phyloP scores from a whole-genome alignment of 2,329 filamentous ascomycete species.

The Aspergillus quadrilineatus region DNA sequence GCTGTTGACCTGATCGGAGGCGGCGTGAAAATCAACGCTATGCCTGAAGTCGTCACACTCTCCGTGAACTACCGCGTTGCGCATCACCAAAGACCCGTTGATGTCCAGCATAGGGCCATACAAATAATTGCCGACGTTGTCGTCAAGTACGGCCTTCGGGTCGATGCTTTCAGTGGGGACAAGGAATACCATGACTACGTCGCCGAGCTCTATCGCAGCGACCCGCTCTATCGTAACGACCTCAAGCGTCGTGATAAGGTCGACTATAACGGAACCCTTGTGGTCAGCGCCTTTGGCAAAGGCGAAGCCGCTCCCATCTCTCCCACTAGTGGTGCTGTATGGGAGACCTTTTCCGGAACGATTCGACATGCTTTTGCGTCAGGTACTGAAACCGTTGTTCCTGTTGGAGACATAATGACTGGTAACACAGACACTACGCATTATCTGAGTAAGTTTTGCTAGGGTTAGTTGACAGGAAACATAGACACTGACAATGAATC shows the following conservation, averaged over 20 bases:
- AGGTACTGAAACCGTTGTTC: neutral
- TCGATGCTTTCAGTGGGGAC: neutral
- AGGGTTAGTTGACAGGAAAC: too few relatives aligned
- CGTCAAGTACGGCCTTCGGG: neutral
- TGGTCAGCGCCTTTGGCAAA: neutral
- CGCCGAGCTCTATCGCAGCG: neutral
- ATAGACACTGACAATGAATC: neutral
- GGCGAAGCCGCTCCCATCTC: neutral
- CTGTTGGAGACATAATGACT: slow-evolving; percentile 1
- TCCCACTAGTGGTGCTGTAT: neutral
- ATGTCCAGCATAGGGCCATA: neutral
- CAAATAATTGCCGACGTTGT: neutral
- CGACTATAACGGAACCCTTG: slow-evolving; percentile 1
- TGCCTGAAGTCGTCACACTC: slow-evolving; percentile 3
- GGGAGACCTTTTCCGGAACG: slow-evolving; percentile 2
- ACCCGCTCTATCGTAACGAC: neutral
- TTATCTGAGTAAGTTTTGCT: neutral
- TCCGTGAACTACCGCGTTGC: slow-evolving; percentile 5
- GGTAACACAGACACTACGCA: slow-evolving; percentile 1
- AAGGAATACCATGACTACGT: neutral
- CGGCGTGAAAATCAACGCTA: slow-evolving; percentile 4
- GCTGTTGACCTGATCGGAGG: slow-evolving; percentile 1
- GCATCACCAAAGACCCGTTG: neutral
- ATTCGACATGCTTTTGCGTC: neutral
- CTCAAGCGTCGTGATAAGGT: neutral